Evolutionary conservation across 306 rosid genomes (phyloP), one percentile per base, ranked within the genome.

Genomic region (Prunus mongolica): DNA sequence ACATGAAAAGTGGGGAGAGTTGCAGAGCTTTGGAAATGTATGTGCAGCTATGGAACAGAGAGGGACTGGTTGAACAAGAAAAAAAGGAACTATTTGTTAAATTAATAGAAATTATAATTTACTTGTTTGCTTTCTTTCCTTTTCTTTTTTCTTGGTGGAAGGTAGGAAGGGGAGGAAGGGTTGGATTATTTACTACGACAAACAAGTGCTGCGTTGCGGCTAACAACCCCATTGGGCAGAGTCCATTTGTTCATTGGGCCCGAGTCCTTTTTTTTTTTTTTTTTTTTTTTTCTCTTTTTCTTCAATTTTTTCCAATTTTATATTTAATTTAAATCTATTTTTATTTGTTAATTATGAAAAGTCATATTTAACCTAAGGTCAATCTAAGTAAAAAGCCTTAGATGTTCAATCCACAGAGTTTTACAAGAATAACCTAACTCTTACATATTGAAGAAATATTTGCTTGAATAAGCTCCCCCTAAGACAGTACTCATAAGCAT

Each of bases 1-100:
- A 85, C 80, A 84, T 78, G 80, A 69, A 50, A 54, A 69, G 80
- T 38, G 84, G 82, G 15, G 65, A 66, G 83, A 81, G 84, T 79
- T 84, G 86, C 89, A 86, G 86, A 88, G 85, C 73, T 69, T 73
- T 55, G 79, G 86, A 77, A 77, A 50, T 76, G 86, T 25, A 12
- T 69, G 75, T 64, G 41, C 58, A 73, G 78, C 74, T 56, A 65
- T 15, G 63, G 70, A 69, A 32, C 46, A 64, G 75, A 71, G 41
- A 71, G 41, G 28, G 70, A 57, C 27, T 5, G 50, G 77, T 73
- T 46, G 62, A 72, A 79, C 67, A 62, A 76, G 18, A 54, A 76
- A 45, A 44, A 73, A 69, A 14, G 44, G 71, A 24, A 69, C 54
- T 28, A 65, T 44, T 51, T 46, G 71, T 67, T 60, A 15, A 46